Conservation (phyloP, 2,329 filamentous ascomycete species). For the Cercospora sesami region DNA sequence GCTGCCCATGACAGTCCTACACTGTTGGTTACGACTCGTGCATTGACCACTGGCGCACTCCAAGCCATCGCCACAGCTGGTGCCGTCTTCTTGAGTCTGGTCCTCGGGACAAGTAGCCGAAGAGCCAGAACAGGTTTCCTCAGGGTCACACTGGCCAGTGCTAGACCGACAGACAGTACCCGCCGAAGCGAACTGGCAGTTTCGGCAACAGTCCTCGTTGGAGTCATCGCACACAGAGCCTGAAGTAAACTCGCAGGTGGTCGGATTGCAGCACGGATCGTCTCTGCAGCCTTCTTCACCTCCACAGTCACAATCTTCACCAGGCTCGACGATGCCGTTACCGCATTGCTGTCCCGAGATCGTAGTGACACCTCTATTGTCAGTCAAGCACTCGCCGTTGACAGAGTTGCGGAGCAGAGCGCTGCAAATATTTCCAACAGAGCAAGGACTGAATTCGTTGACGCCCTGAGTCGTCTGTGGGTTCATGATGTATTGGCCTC, state of each 20-base stretch:
- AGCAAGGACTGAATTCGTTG: slow-evolving; percentile 80
- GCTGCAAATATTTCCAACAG: slow-evolving; percentile 89
- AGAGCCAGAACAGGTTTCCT: slow-evolving; percentile 77
- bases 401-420: slow-evolving; percentile 76
- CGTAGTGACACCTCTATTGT: slow-evolving; percentile 79
- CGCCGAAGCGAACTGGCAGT: slow-evolving; percentile 67
- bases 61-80: slow-evolving; percentile 69
- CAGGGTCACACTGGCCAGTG: slow-evolving; percentile 78
- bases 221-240: slow-evolving; percentile 77
- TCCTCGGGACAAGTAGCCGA: slow-evolving; percentile 74
- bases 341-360: slow-evolving; percentile 85
- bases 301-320: slow-evolving; percentile 95
- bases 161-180: slow-evolving; percentile 76
- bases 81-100: slow-evolving; percentile 66
- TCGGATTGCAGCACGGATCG: slow-evolving; percentile 80
- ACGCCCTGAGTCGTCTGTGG: slow-evolving; percentile 76
- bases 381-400: slow-evolving; percentile 73
- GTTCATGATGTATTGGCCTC: slow-evolving; percentile 89
- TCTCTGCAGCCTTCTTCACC: slow-evolving; percentile 68
- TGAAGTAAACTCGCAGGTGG: slow-evolving; percentile 79
- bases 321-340: slow-evolving; percentile 92
- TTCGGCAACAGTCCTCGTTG: slow-evolving; percentile 80
- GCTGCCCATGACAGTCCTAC: slow-evolving; percentile 76
- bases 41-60: slow-evolving; percentile 90
- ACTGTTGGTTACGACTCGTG: slow-evolving; percentile 87